These are phyloP conservation scores for Moricandia arvensis DNA, from an alignment of 345 rosid species.

Conservation along the genomic window DNA sequence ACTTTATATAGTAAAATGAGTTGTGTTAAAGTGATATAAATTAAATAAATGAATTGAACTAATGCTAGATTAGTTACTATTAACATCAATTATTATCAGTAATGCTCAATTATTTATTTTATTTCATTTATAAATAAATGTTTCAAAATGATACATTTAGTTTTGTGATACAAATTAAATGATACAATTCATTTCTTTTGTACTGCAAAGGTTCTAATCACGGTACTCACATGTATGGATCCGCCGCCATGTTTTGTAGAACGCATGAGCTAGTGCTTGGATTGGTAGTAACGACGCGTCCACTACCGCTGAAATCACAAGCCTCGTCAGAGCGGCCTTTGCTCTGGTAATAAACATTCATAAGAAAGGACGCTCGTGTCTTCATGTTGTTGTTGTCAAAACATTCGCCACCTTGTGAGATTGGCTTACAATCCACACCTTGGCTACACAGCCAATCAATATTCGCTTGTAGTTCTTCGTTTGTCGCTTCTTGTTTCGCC, in stretches of 20 bases:
- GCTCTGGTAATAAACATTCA: constrained; percentile 74
- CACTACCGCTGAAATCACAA: constrained; percentile 68
- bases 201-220: neutral
- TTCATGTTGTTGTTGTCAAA: constrained; percentile 48
- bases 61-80: neutral
- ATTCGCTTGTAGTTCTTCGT: constrained; percentile 50
- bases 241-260: neutral
- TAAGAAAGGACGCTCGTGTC: constrained; percentile 70
- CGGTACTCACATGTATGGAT: neutral
- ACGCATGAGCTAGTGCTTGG: constrained; percentile 28
- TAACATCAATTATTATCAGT: neutral
- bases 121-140: neutral
- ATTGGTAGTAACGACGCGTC: constrained; percentile 50
- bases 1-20: no score
- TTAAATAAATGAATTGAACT: neutral
- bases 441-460: constrained; percentile 71
- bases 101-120: neutral
- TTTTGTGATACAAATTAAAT: neutral
- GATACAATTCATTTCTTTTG: neutral
- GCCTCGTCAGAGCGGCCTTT: constrained; percentile 46
- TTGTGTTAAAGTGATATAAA: no score
- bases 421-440: constrained; percentile 74
- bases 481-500: constrained; percentile 46
- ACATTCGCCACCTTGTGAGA: constrained; percentile 63
- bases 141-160: neutral